These are phyloP conservation scores for Exophiala phaeomuriformis DNA, from an alignment of 2,329 filamentous ascomycete species.

Conservation along the genomic window DNA sequence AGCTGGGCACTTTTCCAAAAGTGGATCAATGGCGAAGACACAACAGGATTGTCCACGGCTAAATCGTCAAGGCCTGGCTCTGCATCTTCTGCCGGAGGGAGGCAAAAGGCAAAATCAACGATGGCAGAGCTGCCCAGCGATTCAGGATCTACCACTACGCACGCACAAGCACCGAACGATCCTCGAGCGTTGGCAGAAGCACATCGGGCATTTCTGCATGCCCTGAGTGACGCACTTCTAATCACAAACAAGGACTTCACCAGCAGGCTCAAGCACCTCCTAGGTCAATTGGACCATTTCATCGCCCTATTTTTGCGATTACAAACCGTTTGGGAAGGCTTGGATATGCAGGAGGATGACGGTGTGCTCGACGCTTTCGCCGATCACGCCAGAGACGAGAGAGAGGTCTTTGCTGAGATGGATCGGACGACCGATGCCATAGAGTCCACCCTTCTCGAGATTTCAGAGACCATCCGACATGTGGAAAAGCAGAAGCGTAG, in stretches of 20 bases:
- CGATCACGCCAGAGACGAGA: conserved; percentile 65
- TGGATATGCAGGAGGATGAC: conserved; percentile 75
- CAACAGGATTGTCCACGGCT: conserved; percentile 24
- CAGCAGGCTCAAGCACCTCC: conserved; percentile 33
- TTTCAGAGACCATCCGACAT: conserved; percentile 18
- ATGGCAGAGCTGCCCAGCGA: neutral
- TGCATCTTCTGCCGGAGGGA: conserved; percentile 24
- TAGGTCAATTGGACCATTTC: conserved; percentile 65
- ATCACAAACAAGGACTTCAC: conserved; percentile 39
- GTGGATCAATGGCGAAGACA: conserved; percentile 57
- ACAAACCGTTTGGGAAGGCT: conserved; percentile 65
- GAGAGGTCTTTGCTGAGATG: conserved; percentile 58
- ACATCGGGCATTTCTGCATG: conserved; percentile 67
- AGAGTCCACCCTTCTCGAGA: conserved; percentile 53
- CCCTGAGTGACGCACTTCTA: conserved; percentile 47
- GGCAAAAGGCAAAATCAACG: conserved; percentile 9
- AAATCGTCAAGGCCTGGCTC: conserved; percentile 36
- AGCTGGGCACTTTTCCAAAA: conserved; percentile 71
- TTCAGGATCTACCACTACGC: neutral
- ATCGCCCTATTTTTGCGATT: conserved; percentile 69
- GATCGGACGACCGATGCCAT: conserved; percentile 57
- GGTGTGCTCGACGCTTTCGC: conserved; percentile 70
- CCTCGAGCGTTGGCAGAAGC: conserved; percentile 76
- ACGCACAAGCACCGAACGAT: conserved; percentile 41
- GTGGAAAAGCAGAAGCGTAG: conserved; percentile 19